Evolutionary conservation across 345 rosid species (phyloP), one percentile per base, ranked within the genome.

Genomic region (Abelmoschus esculentus): DNA sequence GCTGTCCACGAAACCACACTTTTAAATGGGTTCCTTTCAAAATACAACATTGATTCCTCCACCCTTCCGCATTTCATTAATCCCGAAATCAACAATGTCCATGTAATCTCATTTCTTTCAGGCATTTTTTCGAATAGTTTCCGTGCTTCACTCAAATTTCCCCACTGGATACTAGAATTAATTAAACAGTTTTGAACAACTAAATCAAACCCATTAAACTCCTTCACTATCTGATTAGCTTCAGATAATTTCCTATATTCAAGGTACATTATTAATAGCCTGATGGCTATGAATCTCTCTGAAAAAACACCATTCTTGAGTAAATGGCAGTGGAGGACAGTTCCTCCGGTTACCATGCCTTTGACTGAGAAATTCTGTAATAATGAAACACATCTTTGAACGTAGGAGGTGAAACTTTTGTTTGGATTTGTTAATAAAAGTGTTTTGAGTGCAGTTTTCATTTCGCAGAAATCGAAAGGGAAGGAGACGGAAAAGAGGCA

Each of bases 51-150:
- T 17, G 91, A 78, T 19, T 86, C 88, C 38, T 75, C 65, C 52
- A 81, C 76, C 74, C 73, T 78, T 64, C 88, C 88, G 15, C 75
- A 66, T 73, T 75, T 86, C 87, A 86, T 81, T 50, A 81, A 73
- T 10, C 88, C 88, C 6, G 86, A 83, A 72, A 86, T 80, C 77
- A 86, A 46, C 13, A 79, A 62, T 0, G 88, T 84, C 91, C 91
- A 86, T 0, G 88, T 76, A 19, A 84, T 77, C 62, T 78, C 88
- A 26, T 84, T 84, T 62, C 84, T 84, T 19, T 79, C 77, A 6
- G 86, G 88, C 90, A 86, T 86, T 84, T 81, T 86, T 19, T 84
- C 87, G 71, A 84, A 84, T 80, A 86, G 18, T 36, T 50, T 60
- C 8, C 64, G 86, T 50, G 90, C 90, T 70, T 74, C 67, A 2